These are phyloP conservation scores for Paraphaeosphaeria minitans DNA, from an alignment of 2,329 filamentous ascomycete genomes.

Conservation along the genomic window DNA sequence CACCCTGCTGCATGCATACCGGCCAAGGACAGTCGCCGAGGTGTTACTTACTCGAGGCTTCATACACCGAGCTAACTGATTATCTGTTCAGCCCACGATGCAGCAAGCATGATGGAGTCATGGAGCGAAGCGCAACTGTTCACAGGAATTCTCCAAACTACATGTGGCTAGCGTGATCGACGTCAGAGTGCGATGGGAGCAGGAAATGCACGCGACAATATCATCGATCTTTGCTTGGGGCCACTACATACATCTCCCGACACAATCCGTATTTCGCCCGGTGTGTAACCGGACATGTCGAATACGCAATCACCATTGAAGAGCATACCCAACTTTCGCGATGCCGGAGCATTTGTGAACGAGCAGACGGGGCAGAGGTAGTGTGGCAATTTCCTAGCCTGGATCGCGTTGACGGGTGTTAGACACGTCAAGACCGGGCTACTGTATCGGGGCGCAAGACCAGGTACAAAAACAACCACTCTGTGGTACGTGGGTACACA, in stretches of 20 bases:
- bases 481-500: not conserved
- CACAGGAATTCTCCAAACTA: not conserved
- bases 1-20: not conserved
- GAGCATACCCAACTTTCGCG: conserved; percentile 45
- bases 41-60: not conserved
- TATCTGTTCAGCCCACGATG: too few species aligned
- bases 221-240: not conserved
- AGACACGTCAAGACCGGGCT: conserved; percentile 34
- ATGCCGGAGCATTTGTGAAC: conserved; percentile 42
- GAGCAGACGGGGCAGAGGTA: conserved; percentile 25
- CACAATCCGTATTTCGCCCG: conserved; percentile 4
- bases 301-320: conserved; percentile 25
- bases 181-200: not conserved
- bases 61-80: not conserved
- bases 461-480: conserved; percentile 27
- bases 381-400: not conserved
- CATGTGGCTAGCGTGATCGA: conserved; percentile 5
- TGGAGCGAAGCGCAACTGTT: too few species aligned
- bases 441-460: conserved; percentile 44
- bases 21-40: not conserved
- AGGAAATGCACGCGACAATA: not conserved
- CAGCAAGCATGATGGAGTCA: too few species aligned
- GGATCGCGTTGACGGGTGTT: not conserved
- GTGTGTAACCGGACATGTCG: conserved; percentile 3
- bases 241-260: not conserved